Conservation (phyloP, 2,329 filamentous ascomycete genomes). For the Venturiaceae sp. region DNA sequence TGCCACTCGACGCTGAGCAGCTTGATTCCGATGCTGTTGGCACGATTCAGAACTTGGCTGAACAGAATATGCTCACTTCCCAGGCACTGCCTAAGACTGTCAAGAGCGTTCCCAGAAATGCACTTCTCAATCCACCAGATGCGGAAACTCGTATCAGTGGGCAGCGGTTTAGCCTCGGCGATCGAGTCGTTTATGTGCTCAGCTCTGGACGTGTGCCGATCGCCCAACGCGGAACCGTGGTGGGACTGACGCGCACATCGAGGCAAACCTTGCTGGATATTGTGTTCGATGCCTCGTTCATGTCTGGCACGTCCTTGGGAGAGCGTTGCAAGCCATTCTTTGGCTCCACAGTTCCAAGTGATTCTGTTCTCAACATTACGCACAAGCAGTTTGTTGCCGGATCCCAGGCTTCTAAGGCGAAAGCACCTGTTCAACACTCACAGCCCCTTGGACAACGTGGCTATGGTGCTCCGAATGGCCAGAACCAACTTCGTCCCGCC, state of each 20-base stretch:
- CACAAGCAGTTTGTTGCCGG: conserved; percentile 68
- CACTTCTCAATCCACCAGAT: conserved; percentile 85
- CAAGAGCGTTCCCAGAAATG: conserved; percentile 72
- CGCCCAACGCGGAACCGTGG: conserved; percentile 83
- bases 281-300: conserved; percentile 89
- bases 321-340: conserved; percentile 89
- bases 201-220: conserved; percentile 93
- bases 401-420: conserved; percentile 48
- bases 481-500: conserved; percentile 48
- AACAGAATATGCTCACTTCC: conserved; percentile 45
- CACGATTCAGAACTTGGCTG: conserved; percentile 66
- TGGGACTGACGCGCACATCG: conserved; percentile 82
- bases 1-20: conserved; percentile 94
- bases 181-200: conserved; percentile 86
- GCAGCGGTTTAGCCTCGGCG: conserved; percentile 75
- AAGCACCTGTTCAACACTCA: conserved; percentile 36
- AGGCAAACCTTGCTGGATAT: conserved; percentile 78
- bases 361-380: conserved; percentile 81
- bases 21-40: conserved; percentile 85
- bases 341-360: conserved; percentile 79
- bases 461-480: conserved; percentile 47
- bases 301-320: conserved; percentile 89
- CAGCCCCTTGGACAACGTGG: conserved; percentile 43
- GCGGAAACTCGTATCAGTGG: conserved; percentile 86
- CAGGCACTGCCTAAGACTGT: conserved; percentile 58